Conservation (phyloP, 164 flowering plant species). For the Berberis vulgaris region DNA sequence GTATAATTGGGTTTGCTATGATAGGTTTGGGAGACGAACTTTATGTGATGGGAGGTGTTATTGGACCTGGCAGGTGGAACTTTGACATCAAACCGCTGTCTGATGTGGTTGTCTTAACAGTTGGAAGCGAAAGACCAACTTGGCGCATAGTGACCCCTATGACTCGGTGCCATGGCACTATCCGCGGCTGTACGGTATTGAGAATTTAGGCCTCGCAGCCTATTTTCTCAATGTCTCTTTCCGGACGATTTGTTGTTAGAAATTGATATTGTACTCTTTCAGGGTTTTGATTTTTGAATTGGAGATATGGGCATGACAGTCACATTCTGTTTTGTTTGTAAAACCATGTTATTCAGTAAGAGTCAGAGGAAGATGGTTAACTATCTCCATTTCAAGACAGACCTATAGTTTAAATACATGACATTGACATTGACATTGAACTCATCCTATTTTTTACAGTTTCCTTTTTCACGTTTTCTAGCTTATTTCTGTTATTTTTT, state of each 20-base stretch:
- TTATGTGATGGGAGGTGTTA: slow-evolving; percentile 81
- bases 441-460: no score
- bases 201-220: slow-evolving; percentile 37
- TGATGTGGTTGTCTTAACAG: slow-evolving; percentile 61
- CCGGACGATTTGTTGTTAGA: neutral
- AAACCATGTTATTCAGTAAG: no score
- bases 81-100: slow-evolving; percentile 54
- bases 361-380: no score
- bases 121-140: slow-evolving; percentile 54
- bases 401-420: no score
- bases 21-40: slow-evolving; percentile 59
- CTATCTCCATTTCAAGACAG: no score
- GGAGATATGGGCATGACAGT: no score
- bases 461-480: no score
- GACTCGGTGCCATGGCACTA: slow-evolving; percentile 73
- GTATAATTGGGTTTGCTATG: slow-evolving; percentile 75
- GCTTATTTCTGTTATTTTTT: no score
- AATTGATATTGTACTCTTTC: neutral
- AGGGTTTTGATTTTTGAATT: no score
- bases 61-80: slow-evolving; percentile 67
- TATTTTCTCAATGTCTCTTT: neutral
- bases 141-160: slow-evolving; percentile 78
- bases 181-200: slow-evolving; percentile 72
- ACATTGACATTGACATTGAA: no score
- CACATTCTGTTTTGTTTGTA: no score